These are phyloP conservation scores for Aureobasidium melanogenum DNA, from an alignment of 2,329 filamentous ascomycete species.

Conservation along the genomic window DNA sequence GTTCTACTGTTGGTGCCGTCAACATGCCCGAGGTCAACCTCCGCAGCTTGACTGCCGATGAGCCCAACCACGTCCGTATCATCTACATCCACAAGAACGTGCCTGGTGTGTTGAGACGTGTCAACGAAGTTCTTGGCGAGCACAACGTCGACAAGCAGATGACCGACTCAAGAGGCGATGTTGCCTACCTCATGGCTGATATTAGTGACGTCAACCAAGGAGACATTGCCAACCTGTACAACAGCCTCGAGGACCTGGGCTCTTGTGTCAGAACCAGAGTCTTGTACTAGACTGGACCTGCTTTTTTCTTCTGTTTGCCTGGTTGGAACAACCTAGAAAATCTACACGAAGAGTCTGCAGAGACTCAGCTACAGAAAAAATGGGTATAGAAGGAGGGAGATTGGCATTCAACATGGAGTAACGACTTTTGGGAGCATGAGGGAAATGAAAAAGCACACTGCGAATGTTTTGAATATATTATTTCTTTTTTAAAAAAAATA, in stretches of 20 bases:
- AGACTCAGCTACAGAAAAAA: neutral
- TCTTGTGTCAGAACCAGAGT: slow-evolving; percentile 39
- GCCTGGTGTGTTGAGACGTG: slow-evolving; percentile 85
- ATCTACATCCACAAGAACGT: slow-evolving; percentile 97
- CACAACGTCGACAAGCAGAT: slow-evolving; percentile 99
- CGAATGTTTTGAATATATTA: neutral
- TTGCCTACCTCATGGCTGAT: slow-evolving; percentile 96
- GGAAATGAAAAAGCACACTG: neutral
- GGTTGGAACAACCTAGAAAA: neutral
- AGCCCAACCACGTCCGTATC: slow-evolving; percentile 77
- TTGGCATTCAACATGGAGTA: slow-evolving; percentile 13
- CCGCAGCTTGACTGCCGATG: slow-evolving; percentile 80
- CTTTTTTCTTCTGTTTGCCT: neutral
- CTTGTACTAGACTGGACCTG: slow-evolving; percentile 29
- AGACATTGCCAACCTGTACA: slow-evolving; percentile 79
- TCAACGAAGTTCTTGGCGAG: slow-evolving; percentile 88
- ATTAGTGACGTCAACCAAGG: slow-evolving; percentile 74
- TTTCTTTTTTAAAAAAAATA: neutral
- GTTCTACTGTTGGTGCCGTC: slow-evolving; percentile 81
- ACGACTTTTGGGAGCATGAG: slow-evolving; percentile 1
- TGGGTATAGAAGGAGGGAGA: neutral
- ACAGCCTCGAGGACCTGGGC: slow-evolving; percentile 65
- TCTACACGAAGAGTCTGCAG: neutral
- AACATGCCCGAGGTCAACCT: slow-evolving; percentile 94
- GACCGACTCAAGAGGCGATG: slow-evolving; percentile 87